Percentiles rank a stretch among this genome's conserved stretches.
Evolutionary conservation across 2,329 filamentous ascomycete genomes (phyloP).

Genomic region (Fusarium mundagurra): DNA sequence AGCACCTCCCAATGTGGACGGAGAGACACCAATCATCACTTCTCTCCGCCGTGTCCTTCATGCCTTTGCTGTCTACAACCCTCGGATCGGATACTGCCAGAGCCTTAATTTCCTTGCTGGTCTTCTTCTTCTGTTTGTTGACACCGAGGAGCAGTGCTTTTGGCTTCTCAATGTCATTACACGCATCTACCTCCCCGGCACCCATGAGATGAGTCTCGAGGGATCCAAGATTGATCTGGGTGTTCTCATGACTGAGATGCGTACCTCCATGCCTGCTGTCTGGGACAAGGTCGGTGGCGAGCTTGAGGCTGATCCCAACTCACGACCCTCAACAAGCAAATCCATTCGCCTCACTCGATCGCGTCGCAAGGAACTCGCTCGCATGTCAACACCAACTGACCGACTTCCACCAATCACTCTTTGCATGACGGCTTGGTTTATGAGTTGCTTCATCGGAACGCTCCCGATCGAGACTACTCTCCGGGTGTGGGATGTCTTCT

Average conservation of each 20-base stretch:
- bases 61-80: constrained; percentile 91
- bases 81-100: constrained; percentile 93
- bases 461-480: constrained; percentile 91
- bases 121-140: constrained; percentile 86
- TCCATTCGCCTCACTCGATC: constrained; percentile 51
- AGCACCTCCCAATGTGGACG: constrained; percentile 48
- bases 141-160: constrained; percentile 89
- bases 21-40: constrained; percentile 81
- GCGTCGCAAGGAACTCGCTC: constrained; percentile 51
- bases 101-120: constrained; percentile 95
- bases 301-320: constrained; percentile 63
- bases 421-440: constrained; percentile 96
- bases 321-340: constrained; percentile 49
- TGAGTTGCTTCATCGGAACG: constrained; percentile 95
- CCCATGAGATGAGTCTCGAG: constrained; percentile 89
- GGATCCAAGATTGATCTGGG: constrained; percentile 94
- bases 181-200: constrained; percentile 85
- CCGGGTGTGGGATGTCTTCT: constrained; percentile 94
- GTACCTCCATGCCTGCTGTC: constrained; percentile 82
- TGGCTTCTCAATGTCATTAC: constrained; percentile 95
- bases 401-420: constrained; percentile 89
- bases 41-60: constrained; percentile 86
- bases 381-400: constrained; percentile 51
- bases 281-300: constrained; percentile 90
- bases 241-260: constrained; percentile 88